Evolutionary conservation across 805 yeast genomes (phyloP), one percentile per base, ranked within the genome.

Genomic region (Metahyphopichia silvanorum): DNA sequence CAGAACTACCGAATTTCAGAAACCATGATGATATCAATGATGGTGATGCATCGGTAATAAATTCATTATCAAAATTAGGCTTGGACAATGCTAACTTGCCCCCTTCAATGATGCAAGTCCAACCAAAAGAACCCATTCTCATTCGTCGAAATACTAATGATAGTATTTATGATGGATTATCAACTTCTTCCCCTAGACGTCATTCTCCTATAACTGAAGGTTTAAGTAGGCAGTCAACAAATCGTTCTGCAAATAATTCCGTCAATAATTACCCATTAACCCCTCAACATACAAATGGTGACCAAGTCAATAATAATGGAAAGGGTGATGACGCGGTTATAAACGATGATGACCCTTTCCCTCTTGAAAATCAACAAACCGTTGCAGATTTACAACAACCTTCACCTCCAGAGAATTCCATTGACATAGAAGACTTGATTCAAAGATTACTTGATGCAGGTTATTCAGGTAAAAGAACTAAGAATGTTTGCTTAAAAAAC

Each of bases 371-470:
- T 23, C 7, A 12, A 19, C n/a, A n/a, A n/a, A 7, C 21, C 15
- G 25, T 23, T 11, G n/a, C 4, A 11, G 3, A 12, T n/a, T 23
- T 15, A 11, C 13, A 13, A 8, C 25, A 5, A 12, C 2, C 13
- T 7, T 12, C n/a, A 5, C 25, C 13, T 13, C 25, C 15, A 12
- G 15, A 23, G 14, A 23, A 23, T 4, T 27, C 30, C 4, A 56
- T 65, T 23, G 72, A 89, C 54, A 73, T 93, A 28, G 98, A 93
- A 60, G 94, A 86, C 51, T 69, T 86, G 30, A 93, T 93, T 39
- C 97, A 89, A 63, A 69, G 95, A 46, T 70, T 93, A 42, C 69
- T 93, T 42, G 98, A 93, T 62, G 96, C 96, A 1, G 99, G 98
- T 7, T 93, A 93, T 60, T 77, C 89, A 9, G 98, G 97, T 6